Conservation (phyloP, 2,329 filamentous ascomycete species). For the Aplosporella prunicola region DNA sequence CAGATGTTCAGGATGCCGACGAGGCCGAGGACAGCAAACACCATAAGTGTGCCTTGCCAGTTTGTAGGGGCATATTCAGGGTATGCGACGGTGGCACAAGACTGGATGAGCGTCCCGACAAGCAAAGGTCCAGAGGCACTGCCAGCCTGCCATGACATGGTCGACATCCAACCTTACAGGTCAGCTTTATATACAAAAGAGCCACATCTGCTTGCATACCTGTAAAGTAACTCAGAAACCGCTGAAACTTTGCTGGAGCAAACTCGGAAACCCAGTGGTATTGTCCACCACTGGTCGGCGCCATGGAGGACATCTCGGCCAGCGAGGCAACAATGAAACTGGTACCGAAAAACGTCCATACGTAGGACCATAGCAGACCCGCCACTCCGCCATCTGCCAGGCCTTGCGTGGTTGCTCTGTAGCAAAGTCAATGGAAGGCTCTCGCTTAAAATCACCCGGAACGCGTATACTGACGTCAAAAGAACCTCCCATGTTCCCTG, state of each 20-base stretch:
- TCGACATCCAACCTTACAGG: conserved; percentile 38
- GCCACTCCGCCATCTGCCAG: conserved; percentile 11
- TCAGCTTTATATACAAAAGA: not conserved
- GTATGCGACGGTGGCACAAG: conserved; percentile 33
- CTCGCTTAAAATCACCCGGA: too few relatives aligned
- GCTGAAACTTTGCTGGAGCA: conserved; percentile 12
- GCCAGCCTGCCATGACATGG: conserved; percentile 42
- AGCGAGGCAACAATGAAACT: conserved; percentile 13
- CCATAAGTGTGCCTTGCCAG: conserved; percentile 43
- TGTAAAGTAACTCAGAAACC: conserved; percentile 12
- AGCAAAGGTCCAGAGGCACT: conserved; percentile 40
- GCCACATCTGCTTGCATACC: conserved; percentile 7
- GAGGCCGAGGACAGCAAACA: conserved; percentile 36
- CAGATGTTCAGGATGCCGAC: conserved; percentile 35
- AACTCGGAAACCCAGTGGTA: conserved; percentile 13
- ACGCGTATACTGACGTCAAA: conserved; percentile 22
- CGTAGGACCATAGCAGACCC: conserved; percentile 19
- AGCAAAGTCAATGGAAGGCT: not conserved
- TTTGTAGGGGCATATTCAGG: conserved; percentile 31
- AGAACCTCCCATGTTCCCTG: conserved; percentile 47
- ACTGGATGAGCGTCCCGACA: conserved; percentile 40
- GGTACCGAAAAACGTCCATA: conserved; percentile 27
- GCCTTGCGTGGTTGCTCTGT: conserved; percentile 9
- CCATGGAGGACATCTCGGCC: conserved; percentile 14
- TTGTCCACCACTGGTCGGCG: conserved; percentile 11